Evolutionary conservation across 2,329 filamentous ascomycete species (phyloP).

Genomic region (Colletotrichum simmondsii): DNA sequence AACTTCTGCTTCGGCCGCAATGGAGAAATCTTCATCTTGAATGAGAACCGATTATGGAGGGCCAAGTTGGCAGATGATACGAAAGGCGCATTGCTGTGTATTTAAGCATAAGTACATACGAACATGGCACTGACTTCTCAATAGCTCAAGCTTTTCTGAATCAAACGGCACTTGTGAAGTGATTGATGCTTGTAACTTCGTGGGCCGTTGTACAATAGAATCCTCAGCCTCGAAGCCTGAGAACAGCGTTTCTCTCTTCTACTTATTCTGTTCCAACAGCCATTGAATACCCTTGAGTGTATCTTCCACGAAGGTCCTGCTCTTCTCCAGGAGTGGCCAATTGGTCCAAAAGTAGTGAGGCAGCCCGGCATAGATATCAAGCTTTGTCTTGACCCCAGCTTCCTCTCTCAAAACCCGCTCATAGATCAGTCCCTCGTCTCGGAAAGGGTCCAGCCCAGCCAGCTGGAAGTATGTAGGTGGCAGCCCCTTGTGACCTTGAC

Average conservation of each 20-base stretch:
- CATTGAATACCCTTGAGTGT: constrained; percentile 14
- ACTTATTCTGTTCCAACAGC: constrained; percentile 18
- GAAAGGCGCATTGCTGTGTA: constrained; percentile 39
- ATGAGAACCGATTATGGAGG: constrained; percentile 56
- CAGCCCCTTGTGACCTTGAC: constrained; percentile 13
- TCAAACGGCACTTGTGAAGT: neutral
- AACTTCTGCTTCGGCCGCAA: constrained; percentile 60
- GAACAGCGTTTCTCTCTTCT: neutral
- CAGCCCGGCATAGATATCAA: constrained; percentile 44
- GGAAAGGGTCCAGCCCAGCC: constrained; percentile 59
- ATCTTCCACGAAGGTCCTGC: constrained; percentile 13
- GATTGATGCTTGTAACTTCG: neutral
- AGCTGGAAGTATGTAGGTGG: constrained; percentile 52
- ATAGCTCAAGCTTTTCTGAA: neutral
- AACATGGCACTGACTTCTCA: neutral
- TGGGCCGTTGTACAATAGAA: too few species aligned
- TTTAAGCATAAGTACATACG: neutral
- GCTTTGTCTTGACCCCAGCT: constrained; percentile 53
- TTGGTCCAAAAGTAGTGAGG: constrained; percentile 31
- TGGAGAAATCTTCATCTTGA: constrained; percentile 57
- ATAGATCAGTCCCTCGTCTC: constrained; percentile 65
- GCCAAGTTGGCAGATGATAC: constrained; percentile 44
- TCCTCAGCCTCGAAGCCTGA: too few species aligned
- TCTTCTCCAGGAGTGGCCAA: constrained; percentile 14
- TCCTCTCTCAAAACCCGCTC: constrained; percentile 58